Conservation (phyloP, 352 stramenopile genomes). For the Globisporangium radiosum region DNA sequence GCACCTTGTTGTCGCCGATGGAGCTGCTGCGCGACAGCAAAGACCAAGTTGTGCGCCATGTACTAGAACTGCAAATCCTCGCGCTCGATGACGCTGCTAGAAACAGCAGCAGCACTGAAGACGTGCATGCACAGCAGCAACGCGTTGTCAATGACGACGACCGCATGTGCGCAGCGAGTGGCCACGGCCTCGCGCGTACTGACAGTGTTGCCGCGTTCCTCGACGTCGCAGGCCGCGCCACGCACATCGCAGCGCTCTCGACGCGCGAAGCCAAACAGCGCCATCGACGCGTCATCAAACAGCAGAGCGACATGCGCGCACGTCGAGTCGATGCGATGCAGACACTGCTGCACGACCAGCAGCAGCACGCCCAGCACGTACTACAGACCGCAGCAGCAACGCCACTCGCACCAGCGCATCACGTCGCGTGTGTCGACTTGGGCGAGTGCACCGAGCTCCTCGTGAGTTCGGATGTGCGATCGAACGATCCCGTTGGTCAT, state of each 20-base stretch:
- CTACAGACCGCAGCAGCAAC: conserved; percentile 1
- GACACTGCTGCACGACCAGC: conserved; percentile 21
- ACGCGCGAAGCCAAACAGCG: conserved; percentile 7
- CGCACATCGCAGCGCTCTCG: conserved; percentile 20
- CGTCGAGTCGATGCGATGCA: conserved; percentile 20
- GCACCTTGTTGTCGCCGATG: conserved; percentile 2
- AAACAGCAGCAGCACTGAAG: background rate
- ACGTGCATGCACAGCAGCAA: too few relatives aligned
- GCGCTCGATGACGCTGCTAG: background rate
- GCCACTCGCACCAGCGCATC: background rate
- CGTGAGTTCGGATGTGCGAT: too few relatives aligned
- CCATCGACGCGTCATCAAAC: conserved; percentile 15
- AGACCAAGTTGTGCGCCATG: conserved; percentile 4
- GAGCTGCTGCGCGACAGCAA: conserved; percentile 4
- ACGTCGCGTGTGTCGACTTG: conserved; percentile 5
- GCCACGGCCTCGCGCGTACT: conserved; percentile 20
- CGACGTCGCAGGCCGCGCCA: conserved; percentile 18
- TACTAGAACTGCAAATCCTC: background rate
- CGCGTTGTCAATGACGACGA: conserved; percentile 3
- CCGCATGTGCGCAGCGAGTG: conserved; percentile 8
- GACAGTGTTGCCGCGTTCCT: conserved; percentile 11
- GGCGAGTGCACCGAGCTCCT: background rate
- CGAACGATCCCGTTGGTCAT: too few relatives aligned
- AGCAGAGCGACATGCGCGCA: conserved; percentile 10
- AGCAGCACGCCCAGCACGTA: conserved; percentile 19